phyloP scores from a whole-genome alignment of 179 eudicot genomes.

The Sideroxylon spinosum region DNA sequence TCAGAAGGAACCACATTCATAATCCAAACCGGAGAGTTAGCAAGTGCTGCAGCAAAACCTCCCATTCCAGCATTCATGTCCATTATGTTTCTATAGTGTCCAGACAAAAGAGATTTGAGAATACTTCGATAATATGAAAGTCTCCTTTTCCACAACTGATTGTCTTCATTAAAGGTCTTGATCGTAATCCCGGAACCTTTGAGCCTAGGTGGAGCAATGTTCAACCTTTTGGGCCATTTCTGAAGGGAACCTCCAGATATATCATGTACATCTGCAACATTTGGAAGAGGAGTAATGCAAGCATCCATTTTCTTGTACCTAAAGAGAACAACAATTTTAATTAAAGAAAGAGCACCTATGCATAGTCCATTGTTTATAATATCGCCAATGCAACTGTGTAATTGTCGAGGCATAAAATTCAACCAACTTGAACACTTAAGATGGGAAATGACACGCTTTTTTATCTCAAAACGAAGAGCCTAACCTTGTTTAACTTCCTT shows the following conservation, averaged over 20 bases:
- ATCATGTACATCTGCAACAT: slow-evolving; percentile 28
- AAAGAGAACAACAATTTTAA: not conserved
- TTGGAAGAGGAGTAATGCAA: slow-evolving; percentile 54
- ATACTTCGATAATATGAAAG: slow-evolving; percentile 41
- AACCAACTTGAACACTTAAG: not conserved
- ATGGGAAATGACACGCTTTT: not conserved
- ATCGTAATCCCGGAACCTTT: slow-evolving; percentile 22
- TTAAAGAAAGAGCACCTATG: not conserved
- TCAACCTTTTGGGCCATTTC: slow-evolving; percentile 64
- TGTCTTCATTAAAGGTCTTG: slow-evolving; percentile 36
- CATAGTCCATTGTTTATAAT: not conserved
- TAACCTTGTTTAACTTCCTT: not conserved
- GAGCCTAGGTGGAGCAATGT: slow-evolving; percentile 45
- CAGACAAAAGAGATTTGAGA: slow-evolving; percentile 30
- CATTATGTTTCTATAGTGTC: slow-evolving; percentile 50
- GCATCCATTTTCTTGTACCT: slow-evolving; percentile 57
- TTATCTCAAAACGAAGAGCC: not conserved
- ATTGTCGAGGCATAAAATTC: not conserved
- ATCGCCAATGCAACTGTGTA: not conserved
- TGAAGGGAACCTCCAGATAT: slow-evolving; percentile 48
- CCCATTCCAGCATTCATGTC: slow-evolving; percentile 79
- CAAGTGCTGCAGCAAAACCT: slow-evolving; percentile 62
- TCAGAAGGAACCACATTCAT: slow-evolving; percentile 67
- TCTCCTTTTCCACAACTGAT: slow-evolving; percentile 48
- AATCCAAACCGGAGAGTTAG: slow-evolving; percentile 59